These are phyloP conservation scores for Nepenthes mirabilis DNA, from an alignment of 148 eudicot genomes.

Conservation along the genomic window DNA sequence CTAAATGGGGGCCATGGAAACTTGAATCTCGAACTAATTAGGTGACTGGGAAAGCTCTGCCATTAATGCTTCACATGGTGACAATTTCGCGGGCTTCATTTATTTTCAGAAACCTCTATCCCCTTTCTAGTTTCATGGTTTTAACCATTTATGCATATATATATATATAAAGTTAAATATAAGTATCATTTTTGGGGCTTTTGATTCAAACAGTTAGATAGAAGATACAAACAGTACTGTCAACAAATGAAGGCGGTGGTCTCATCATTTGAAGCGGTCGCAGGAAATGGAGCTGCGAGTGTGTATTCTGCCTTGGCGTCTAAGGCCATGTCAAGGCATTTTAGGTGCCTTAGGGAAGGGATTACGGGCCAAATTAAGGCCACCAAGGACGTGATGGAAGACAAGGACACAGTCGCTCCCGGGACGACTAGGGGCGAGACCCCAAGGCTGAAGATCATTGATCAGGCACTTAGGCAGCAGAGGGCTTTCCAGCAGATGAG, in stretches of 20 bases:
- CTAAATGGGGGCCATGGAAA: not conserved
- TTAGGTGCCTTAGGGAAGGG: constrained; percentile 67
- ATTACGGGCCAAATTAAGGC: constrained; percentile 61
- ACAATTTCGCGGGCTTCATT: constrained; percentile 29
- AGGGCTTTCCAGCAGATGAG: constrained; percentile 73
- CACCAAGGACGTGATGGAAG: constrained; percentile 68
- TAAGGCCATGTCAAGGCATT: constrained; percentile 95
- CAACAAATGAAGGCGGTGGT: constrained; percentile 76
- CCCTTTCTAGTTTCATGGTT: constrained; percentile 8
- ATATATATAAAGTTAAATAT: no score
- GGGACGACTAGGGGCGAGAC: constrained; percentile 75
- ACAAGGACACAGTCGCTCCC: constrained; percentile 37
- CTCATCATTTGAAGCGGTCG: constrained; percentile 63
- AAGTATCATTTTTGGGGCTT: not conserved
- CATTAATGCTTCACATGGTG: constrained; percentile 64
- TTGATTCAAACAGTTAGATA: constrained; percentile 47
- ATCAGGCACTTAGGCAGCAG: constrained; percentile 79
- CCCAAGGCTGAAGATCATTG: constrained; percentile 75
- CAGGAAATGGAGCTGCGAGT: constrained; percentile 55
- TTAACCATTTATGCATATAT: not conserved
- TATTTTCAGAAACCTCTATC: constrained; percentile 17
- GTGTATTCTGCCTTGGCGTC: constrained; percentile 71
- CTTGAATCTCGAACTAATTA: constrained; percentile 29
- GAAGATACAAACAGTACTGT: constrained; percentile 79
- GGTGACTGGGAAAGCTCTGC: constrained; percentile 24